Evolutionary conservation across 331 rosid genomes (phyloP).

Genomic region (Quercus tomentella): DNA sequence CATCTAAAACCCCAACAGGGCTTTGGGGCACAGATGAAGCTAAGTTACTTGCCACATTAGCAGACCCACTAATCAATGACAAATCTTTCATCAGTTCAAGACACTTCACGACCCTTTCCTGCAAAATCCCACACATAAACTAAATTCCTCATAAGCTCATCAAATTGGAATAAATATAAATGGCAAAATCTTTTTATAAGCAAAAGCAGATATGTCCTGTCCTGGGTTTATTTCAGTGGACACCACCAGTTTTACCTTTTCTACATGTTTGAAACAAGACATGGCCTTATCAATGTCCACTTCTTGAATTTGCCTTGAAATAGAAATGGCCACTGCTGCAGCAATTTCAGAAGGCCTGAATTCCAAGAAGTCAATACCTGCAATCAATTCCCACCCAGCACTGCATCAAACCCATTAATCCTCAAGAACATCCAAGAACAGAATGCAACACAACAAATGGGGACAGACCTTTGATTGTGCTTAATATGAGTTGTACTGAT

Average conservation of each 20-base stretch:
- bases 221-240: conserved; percentile 11
- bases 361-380: conserved; percentile 84
- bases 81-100: conserved; percentile 50
- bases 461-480: conserved; percentile 47
- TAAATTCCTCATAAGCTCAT: conserved; percentile 1
- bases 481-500: conserved; percentile 48
- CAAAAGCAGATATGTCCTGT: conserved; percentile 19
- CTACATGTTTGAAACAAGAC: conserved; percentile 38
- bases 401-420: conserved; percentile 34
- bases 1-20: conserved; percentile 60
- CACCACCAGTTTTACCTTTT: conserved; percentile 51
- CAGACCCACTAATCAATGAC: conserved; percentile 22
- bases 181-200: conserved; percentile 3
- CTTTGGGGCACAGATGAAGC: conserved; percentile 61
- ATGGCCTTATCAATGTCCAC: conserved; percentile 42
- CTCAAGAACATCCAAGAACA: conserved; percentile 17
- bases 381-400: conserved; percentile 37
- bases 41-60: conserved; percentile 24
- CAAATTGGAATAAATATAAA: conserved; percentile 7
- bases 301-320: conserved; percentile 39
- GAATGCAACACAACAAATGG: conserved; percentile 9
- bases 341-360: conserved; percentile 84
- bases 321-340: conserved; percentile 65
- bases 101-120: conserved; percentile 74
- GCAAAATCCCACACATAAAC: conserved; percentile 25